These are phyloP conservation scores for Chernovozyma sophiae-reginae DNA, from an alignment of 1,139 yeast species.

Conservation along the genomic window DNA sequence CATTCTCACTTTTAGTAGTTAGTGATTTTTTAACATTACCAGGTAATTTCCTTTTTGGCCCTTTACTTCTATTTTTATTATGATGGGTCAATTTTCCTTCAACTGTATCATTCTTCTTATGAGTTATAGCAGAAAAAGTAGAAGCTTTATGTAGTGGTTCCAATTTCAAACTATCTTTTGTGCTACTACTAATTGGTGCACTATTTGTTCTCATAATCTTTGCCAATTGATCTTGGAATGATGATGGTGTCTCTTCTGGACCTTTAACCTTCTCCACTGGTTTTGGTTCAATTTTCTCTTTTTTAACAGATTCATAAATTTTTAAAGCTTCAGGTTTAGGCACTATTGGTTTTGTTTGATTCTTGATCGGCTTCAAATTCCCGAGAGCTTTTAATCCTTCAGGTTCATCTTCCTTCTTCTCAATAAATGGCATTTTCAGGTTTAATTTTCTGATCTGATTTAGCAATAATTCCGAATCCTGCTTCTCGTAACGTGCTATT, in stretches of 20 bases:
- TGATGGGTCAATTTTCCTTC: slow-evolving; percentile 46
- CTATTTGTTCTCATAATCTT: slow-evolving; percentile 22
- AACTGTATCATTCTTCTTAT: slow-evolving; percentile 1
- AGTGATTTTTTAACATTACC: slow-evolving; percentile 1
- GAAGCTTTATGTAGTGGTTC: not conserved
- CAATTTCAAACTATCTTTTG: not conserved
- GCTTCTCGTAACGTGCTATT: slow-evolving; percentile 16
- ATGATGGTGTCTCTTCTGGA: not conserved
- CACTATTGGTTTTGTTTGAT: slow-evolving; percentile 6
- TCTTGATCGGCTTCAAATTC: slow-evolving; percentile 13
- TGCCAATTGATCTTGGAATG: slow-evolving; percentile 20
- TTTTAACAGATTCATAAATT: slow-evolving; percentile 4
- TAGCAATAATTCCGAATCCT: slow-evolving; percentile 22
- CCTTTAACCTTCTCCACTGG: no score
- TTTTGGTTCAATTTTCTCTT: not conserved
- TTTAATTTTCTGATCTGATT: slow-evolving; percentile 18
- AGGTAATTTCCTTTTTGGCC: slow-evolving; percentile 74
- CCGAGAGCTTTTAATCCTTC: slow-evolving; percentile 17
- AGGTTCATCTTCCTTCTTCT: slow-evolving; percentile 1
- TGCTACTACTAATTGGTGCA: slow-evolving; percentile 4
- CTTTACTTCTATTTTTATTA: slow-evolving; percentile 62
- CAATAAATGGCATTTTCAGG: not conserved
- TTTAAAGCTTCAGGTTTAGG: slow-evolving; percentile 7
- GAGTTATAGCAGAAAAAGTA: not conserved
- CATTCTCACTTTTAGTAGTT: not conserved